Conservation (phyloP, 1,139 yeast species). For the Pichia sp. region DNA sequence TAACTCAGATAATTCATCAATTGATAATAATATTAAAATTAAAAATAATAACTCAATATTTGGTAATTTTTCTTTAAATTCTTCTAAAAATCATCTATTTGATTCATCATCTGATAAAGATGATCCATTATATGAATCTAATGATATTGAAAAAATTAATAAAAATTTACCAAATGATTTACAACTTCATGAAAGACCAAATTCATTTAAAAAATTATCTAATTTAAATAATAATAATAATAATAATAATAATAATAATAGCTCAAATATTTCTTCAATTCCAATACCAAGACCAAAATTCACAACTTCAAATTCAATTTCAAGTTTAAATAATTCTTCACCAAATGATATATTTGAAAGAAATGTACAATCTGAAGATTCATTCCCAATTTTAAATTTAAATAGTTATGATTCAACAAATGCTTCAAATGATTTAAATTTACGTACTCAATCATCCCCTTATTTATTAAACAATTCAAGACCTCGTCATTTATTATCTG, state of each 20-base stretch:
- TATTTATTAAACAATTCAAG: neutral
- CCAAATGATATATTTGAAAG: constrained; percentile 15
- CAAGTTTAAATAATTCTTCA: too few species aligned
- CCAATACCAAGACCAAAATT: neutral
- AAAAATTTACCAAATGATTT: constrained; percentile 7
- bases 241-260: too few species aligned
- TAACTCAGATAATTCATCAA: too few species aligned
- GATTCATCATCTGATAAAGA: neutral
- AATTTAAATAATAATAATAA: too few species aligned
- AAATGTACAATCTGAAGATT: constrained; percentile 10
- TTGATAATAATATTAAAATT: too few species aligned
- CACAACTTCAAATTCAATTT: neutral
- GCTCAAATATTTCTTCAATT: too few species aligned
- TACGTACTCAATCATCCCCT: too few species aligned
- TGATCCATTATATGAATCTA: constrained; percentile 4
- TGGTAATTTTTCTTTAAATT: neutral
- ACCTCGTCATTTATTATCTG: constrained; percentile 24
- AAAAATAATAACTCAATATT: neutral
- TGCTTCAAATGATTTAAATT: neutral
- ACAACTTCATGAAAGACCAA: constrained; percentile 2
- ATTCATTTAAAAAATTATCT: neutral
- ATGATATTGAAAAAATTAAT: too few species aligned
- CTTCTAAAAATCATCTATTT: neutral
- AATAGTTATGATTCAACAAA: too few species aligned
- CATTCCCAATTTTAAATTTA: neutral